Percentiles rank a stretch among this genome's conserved stretches.
These are phyloP conservation scores for Xylaria intraflava DNA, from an alignment of 495 filamentous ascomycete genomes.

Conservation along the genomic window DNA sequence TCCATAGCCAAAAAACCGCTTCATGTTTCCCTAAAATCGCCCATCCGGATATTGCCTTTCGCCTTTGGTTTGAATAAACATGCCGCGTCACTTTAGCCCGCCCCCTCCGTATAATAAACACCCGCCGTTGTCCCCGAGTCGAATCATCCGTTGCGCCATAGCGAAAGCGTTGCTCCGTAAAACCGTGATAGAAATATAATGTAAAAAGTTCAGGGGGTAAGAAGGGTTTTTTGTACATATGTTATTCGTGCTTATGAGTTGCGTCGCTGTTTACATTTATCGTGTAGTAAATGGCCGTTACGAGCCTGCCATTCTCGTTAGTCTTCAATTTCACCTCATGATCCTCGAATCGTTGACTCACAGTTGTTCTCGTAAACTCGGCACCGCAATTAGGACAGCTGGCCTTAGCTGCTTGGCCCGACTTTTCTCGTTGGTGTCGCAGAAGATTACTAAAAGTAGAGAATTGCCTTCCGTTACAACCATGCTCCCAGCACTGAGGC, in stretches of 20 bases:
- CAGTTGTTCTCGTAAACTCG: conserved; percentile 83
- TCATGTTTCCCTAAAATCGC: background rate
- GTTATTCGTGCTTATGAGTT: conserved; percentile 25
- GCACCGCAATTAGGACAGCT: conserved; percentile 82
- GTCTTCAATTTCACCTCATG: background rate
- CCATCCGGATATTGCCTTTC: conserved; percentile 5
- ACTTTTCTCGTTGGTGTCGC: conserved; percentile 89
- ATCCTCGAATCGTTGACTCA: conserved; percentile 1
- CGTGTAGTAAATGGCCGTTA: conserved; percentile 81
- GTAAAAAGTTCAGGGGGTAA: background rate
- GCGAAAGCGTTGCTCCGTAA: conserved; percentile 8
- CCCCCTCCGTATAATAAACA: background rate
- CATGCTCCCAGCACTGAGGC: conserved; percentile 93
- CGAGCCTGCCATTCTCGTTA: conserved; percentile 44
- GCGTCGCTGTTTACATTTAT: conserved; percentile 74
- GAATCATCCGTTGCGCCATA: conserved; percentile 7
- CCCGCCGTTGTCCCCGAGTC: background rate
- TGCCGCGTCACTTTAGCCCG: background rate
- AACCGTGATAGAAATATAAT: conserved; percentile 1
- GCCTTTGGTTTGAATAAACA: background rate
- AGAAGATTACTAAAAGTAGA: conserved; percentile 93
- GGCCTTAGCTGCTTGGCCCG: conserved; percentile 78
- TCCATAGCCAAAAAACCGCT: background rate
- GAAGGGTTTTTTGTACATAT: conserved; percentile 6
- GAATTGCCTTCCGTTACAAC: conserved; percentile 89